phyloP scores from a whole-genome alignment of 1,284 basidiomycete species.

The Lentinula novae-zelandiae region DNA sequence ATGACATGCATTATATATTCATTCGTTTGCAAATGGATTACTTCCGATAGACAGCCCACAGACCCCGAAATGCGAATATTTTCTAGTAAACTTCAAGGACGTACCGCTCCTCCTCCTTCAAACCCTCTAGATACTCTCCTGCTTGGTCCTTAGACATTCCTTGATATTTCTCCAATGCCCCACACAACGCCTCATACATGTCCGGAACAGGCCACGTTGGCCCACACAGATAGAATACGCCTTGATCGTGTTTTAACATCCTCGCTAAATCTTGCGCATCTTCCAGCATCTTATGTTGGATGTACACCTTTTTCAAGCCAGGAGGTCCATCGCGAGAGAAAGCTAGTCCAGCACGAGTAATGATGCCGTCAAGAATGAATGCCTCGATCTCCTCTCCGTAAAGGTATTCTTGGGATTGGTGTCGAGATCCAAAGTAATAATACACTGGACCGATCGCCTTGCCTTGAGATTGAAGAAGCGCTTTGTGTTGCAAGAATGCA shows the following conservation, averaged over 20 bases:
- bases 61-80: background rate
- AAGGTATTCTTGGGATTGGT: constrained; percentile 92
- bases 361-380: constrained; percentile 77
- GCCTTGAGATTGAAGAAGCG: constrained; percentile 75
- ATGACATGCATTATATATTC: background rate
- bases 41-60: background rate
- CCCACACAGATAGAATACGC: constrained; percentile 96
- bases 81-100: constrained; percentile 79
- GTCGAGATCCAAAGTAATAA: constrained; percentile 98
- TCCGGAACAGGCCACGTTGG: constrained; percentile 99
- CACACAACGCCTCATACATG: constrained; percentile 89
- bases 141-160: constrained; percentile 68
- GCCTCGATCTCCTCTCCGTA: constrained; percentile 93
- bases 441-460: constrained; percentile 86
- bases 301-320: constrained; percentile 81
- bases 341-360: constrained; percentile 89
- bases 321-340: constrained; percentile 89
- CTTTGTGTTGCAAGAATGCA: constrained; percentile 95
- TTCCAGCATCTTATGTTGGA: constrained; percentile 97
- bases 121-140: constrained; percentile 80
- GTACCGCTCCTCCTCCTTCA: constrained; percentile 98
- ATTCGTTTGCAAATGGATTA: background rate
- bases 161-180: constrained; percentile 71
- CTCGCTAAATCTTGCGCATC: constrained; percentile 77
- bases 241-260: constrained; percentile 69